phyloP scores from a whole-genome alignment of 2,329 filamentous ascomycete species.

The Aspergillus thermomutatus region DNA sequence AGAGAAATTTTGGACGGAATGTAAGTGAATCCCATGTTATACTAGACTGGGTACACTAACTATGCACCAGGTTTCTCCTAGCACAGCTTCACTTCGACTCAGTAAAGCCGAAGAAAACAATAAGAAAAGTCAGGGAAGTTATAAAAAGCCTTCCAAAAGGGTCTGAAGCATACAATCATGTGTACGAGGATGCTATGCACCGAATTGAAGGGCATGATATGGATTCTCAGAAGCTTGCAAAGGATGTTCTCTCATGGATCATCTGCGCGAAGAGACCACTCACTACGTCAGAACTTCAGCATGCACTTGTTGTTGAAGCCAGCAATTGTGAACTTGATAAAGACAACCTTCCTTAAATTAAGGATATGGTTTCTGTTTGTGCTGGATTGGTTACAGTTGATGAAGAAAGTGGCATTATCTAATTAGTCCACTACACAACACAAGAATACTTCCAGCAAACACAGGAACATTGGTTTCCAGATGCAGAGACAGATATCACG shows the following conservation, averaged over 20 bases:
- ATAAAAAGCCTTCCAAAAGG: constrained; percentile 31
- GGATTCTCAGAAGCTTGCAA: constrained; percentile 36
- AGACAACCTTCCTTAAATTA: constrained; percentile 32
- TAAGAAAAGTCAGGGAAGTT: constrained; percentile 30
- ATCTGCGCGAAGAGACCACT: constrained; percentile 36
- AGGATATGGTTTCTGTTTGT: constrained; percentile 24
- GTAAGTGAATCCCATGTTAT: constrained; percentile 19
- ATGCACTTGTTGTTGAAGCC: constrained; percentile 42
- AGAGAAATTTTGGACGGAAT: constrained; percentile 29
- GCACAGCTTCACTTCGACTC: constrained; percentile 22
- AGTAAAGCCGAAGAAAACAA: constrained; percentile 10
- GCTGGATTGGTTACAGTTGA: constrained; percentile 34
- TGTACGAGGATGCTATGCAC: constrained; percentile 44
- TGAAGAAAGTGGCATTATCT: constrained; percentile 24
- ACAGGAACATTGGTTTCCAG: constrained; percentile 8
- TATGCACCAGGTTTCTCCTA: constrained; percentile 24
- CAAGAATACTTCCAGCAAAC: constrained; percentile 30
- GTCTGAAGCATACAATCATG: constrained; percentile 30
- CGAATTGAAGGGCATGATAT: constrained; percentile 40
- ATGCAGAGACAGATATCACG: constrained; percentile 13
- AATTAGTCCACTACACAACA: constrained; percentile 33
- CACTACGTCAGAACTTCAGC: constrained; percentile 34
- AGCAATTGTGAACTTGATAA: constrained; percentile 27
- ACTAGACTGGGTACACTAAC: not conserved
- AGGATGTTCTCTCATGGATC: constrained; percentile 42